These are phyloP conservation scores for Citrus australasica DNA, from an alignment of 345 rosid species.

Conservation along the genomic window DNA sequence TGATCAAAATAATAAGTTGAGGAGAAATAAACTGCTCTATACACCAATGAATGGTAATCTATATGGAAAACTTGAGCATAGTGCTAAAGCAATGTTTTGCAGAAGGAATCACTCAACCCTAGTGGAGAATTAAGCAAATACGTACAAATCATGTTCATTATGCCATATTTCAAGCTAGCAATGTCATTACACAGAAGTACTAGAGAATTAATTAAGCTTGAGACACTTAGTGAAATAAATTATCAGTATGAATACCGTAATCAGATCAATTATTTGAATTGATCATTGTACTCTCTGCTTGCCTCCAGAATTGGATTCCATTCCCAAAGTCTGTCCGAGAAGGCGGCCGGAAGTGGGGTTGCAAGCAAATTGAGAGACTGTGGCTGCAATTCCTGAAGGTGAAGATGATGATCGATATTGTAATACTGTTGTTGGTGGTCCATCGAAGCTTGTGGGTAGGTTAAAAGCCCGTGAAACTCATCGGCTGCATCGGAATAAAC, in stretches of 20 bases:
- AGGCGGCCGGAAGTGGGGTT: slow-evolving; percentile 39
- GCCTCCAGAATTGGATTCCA: slow-evolving; percentile 77
- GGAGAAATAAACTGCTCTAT: too few species aligned
- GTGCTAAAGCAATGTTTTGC: too few species aligned
- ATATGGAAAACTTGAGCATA: too few species aligned
- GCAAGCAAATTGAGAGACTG: slow-evolving; percentile 24
- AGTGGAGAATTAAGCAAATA: neutral
- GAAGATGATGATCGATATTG: slow-evolving; percentile 33
- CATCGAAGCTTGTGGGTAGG: slow-evolving; percentile 45
- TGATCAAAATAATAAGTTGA: too few species aligned
- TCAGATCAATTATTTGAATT: slow-evolving; percentile 57
- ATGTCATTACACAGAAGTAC: neutral
- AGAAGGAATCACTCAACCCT: too few species aligned
- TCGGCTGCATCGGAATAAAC: slow-evolving; percentile 36
- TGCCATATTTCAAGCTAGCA: neutral
- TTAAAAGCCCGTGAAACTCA: slow-evolving; percentile 71
- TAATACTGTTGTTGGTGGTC: slow-evolving; percentile 33
- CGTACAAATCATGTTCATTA: neutral
- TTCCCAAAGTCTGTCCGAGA: slow-evolving; percentile 70
- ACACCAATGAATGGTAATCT: too few species aligned
- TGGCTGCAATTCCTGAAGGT: slow-evolving; percentile 29
- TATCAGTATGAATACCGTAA: neutral
- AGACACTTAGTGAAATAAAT: neutral
- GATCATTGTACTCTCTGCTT: slow-evolving; percentile 44
- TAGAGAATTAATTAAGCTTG: neutral